Conservation (phyloP, 164 flowering plant genomes). For the Magnolia kwangsiensis region DNA sequence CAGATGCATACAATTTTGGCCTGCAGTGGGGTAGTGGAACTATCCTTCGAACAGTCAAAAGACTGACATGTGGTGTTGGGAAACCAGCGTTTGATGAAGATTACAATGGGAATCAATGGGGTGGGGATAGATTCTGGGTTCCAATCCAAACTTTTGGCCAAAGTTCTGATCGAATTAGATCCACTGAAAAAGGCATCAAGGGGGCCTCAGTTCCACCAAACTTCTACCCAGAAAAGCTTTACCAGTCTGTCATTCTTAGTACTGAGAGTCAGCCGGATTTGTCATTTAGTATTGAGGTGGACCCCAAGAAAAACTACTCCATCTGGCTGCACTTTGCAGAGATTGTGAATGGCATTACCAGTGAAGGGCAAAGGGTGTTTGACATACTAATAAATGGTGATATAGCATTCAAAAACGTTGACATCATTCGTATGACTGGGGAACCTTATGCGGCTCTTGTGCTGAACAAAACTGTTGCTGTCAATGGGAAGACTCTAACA, state of each 20-base stretch:
- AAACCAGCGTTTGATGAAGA: slow-evolving; percentile 70
- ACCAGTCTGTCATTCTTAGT: slow-evolving; percentile 66
- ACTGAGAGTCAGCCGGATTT: slow-evolving; percentile 61
- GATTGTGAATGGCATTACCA: slow-evolving; percentile 57
- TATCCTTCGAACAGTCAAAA: slow-evolving; percentile 62
- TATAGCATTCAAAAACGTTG: slow-evolving; percentile 57
- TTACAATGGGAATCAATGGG: slow-evolving; percentile 71
- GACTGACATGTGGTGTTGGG: slow-evolving; percentile 61
- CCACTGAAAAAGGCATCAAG: slow-evolving; percentile 46
- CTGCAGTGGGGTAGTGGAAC: slow-evolving; percentile 53
- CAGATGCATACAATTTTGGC: slow-evolving; percentile 64
- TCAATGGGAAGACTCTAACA: slow-evolving; percentile 75
- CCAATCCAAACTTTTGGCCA: slow-evolving; percentile 46
- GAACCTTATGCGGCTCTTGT: slow-evolving; percentile 63
- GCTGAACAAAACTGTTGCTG: slow-evolving; percentile 70
- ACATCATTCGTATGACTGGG: slow-evolving; percentile 61
- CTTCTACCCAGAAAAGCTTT: slow-evolving; percentile 79
- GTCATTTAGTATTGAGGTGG: slow-evolving; percentile 69
- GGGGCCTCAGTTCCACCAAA: slow-evolving; percentile 64
- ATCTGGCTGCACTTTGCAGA: slow-evolving; percentile 97
- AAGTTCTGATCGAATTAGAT: slow-evolving; percentile 38
- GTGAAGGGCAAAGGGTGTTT: slow-evolving; percentile 71
- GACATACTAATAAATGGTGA: slow-evolving; percentile 87
- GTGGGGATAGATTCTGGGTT: slow-evolving; percentile 93
- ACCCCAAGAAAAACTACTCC: slow-evolving; percentile 84